Evolutionary conservation across 768 basidiomycete genomes (phyloP).

Genomic region (Rhodotorula babjevae): DNA sequence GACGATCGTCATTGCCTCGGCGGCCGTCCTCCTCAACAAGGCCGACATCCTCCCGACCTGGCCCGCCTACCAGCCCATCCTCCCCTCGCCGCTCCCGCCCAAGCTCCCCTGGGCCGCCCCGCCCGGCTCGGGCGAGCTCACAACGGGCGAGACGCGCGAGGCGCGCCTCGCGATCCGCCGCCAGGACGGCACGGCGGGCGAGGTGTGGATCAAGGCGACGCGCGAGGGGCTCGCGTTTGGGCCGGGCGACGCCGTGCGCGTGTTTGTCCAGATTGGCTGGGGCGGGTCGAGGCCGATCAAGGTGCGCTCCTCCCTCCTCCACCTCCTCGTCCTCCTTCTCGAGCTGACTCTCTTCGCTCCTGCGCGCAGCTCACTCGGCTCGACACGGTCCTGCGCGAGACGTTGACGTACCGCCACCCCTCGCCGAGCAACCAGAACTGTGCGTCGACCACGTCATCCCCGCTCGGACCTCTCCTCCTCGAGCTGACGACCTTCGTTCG

Average conservation of each 20-base stretch:
- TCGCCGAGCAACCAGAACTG: conserved; percentile 3
- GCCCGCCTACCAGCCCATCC: conserved; percentile 24
- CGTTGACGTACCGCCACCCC: conserved; percentile 28
- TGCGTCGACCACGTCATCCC: not conserved
- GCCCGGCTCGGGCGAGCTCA: not conserved
- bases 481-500: no score
- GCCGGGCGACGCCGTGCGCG: conserved; percentile 18
- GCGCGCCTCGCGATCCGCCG: not conserved
- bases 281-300: conserved; percentile 4
- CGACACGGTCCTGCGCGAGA: conserved; percentile 28
- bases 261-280: conserved; percentile 26
- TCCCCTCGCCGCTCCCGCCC: conserved; percentile 13
- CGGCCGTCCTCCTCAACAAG: conserved; percentile 29
- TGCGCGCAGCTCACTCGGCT: conserved; percentile 10
- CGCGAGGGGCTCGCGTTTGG: conserved; percentile 20
- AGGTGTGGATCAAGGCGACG: conserved; percentile 15
- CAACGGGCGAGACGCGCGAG: conserved; percentile 24
- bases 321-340: no score
- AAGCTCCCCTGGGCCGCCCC: conserved; percentile 17
- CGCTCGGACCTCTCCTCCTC: no score
- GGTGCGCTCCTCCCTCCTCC: not conserved
- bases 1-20: conserved; percentile 3
- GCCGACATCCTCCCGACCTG: conserved; percentile 27
- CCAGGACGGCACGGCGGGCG: not conserved
- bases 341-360: not conserved